Evolutionary conservation across 2,329 filamentous ascomycete species (phyloP).

Genomic region (Pyrenophora seminiperda): DNA sequence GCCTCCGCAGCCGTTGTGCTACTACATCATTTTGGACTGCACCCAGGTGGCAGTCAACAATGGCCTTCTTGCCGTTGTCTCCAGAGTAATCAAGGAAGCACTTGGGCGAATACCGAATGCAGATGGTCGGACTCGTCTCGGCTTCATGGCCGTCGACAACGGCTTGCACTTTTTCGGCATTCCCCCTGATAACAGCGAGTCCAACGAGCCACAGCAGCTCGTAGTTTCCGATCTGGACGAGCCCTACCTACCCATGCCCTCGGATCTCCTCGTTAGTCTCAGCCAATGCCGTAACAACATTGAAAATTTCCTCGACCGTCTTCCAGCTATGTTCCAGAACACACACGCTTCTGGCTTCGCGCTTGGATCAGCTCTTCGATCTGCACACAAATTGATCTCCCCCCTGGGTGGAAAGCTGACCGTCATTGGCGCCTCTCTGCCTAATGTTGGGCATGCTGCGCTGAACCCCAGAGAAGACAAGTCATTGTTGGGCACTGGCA

Average conservation of each 20-base stretch:
- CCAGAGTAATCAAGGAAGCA: slow-evolving; percentile 91
- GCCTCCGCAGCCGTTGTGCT: slow-evolving; percentile 76
- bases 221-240: slow-evolving; percentile 95
- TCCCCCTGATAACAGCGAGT: slow-evolving; percentile 84
- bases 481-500: slow-evolving; percentile 90
- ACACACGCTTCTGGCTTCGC: slow-evolving; percentile 89
- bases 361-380: slow-evolving; percentile 90
- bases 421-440: slow-evolving; percentile 85
- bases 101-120: slow-evolving; percentile 98
- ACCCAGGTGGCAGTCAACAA: slow-evolving; percentile 70
- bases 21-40: slow-evolving; percentile 36
- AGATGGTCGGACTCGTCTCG: slow-evolving; percentile 86
- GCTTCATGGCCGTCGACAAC: slow-evolving; percentile 94
- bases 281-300: slow-evolving; percentile 89
- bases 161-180: slow-evolving; percentile 96
- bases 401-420: slow-evolving; percentile 94
- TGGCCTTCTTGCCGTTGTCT: slow-evolving; percentile 87
- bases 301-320: slow-evolving; percentile 85
- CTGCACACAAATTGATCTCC: slow-evolving; percentile 94
- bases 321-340: slow-evolving; percentile 96
- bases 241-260: slow-evolving; percentile 92
- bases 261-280: slow-evolving; percentile 86
- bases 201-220: slow-evolving; percentile 84
- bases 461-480: slow-evolving; percentile 90
- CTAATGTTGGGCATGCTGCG: slow-evolving; percentile 89